phyloP scores from a whole-genome alignment of 345 rosid genomes.

The Ceriops decandra region DNA sequence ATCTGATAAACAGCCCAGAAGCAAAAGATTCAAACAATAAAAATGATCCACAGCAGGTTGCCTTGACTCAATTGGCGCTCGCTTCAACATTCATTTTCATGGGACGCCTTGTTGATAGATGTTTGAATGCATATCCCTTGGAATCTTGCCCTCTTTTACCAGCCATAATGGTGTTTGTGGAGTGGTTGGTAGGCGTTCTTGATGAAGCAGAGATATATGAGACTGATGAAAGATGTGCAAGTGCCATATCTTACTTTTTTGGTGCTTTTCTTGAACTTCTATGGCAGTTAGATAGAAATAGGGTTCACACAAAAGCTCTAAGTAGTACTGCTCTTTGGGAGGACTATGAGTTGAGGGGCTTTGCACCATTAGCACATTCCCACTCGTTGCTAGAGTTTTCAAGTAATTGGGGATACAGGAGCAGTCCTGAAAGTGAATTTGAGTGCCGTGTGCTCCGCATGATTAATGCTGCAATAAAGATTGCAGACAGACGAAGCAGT shows the following conservation, averaged over 20 bases:
- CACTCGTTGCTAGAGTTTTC: slow-evolving; percentile 58
- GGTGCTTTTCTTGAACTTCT: slow-evolving; percentile 44
- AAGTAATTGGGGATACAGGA: slow-evolving; percentile 32
- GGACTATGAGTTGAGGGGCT: slow-evolving; percentile 79
- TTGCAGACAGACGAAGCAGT: slow-evolving; percentile 45
- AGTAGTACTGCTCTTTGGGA: slow-evolving; percentile 66
- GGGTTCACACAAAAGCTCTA: slow-evolving; percentile 20
- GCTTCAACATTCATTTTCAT: slow-evolving; percentile 50
- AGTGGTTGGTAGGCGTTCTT: slow-evolving; percentile 53
- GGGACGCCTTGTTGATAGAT: slow-evolving; percentile 68
- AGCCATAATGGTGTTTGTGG: slow-evolving; percentile 65
- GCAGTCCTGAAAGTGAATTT: slow-evolving; percentile 41
- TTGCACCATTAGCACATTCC: slow-evolving; percentile 50
- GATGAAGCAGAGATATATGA: slow-evolving; percentile 38
- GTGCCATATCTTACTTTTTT: slow-evolving; percentile 57
- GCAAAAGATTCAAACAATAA: slow-evolving; percentile 20
- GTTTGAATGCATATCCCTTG: slow-evolving; percentile 43
- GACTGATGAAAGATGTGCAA: slow-evolving; percentile 45
- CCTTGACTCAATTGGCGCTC: slow-evolving; percentile 36
- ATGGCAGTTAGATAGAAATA: slow-evolving; percentile 31
- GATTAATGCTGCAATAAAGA: slow-evolving; percentile 48
- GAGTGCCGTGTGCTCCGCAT: slow-evolving; percentile 55
- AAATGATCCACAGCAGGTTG: slow-evolving; percentile 24
- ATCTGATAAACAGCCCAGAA: slow-evolving; percentile 30
- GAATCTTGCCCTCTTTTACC: slow-evolving; percentile 63